A percentile compares a stretch with the other conserved stretches of the same genome.
These are phyloP conservation scores for Diutina mesorugosa DNA, from an alignment of 1,139 yeast genomes.

Conservation along the genomic window DNA sequence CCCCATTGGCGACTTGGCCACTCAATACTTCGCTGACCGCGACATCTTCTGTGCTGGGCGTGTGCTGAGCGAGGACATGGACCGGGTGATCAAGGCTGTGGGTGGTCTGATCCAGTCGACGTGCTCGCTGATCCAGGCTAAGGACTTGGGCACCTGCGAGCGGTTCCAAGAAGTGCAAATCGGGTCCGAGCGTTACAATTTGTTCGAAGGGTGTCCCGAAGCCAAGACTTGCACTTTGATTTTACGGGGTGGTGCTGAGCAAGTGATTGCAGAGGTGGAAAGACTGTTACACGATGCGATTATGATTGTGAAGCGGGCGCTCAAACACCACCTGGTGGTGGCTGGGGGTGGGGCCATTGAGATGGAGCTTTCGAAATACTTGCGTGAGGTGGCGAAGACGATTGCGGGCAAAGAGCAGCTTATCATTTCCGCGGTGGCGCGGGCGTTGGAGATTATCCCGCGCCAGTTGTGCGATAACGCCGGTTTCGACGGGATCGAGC, in stretches of 20 bases:
- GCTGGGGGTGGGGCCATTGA: conserved; percentile 99
- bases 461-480: conserved; percentile 97
- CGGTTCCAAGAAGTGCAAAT: conserved; percentile 85
- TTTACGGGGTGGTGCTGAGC: conserved; percentile 96
- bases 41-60: conserved; percentile 96
- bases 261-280: conserved; percentile 96
- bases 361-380: conserved; percentile 85
- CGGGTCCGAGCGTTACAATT: conserved; percentile 88
- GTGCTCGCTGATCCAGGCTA: conserved; percentile 54
- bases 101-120: conserved; percentile 91
- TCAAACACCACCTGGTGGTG: conserved; percentile 74
- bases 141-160: conserved; percentile 79
- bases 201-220: conserved; percentile 85
- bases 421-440: conserved; percentile 83
- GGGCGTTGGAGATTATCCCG: conserved; percentile 90
- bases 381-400: conserved; percentile 76
- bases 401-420: conserved; percentile 95
- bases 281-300: conserved; percentile 96
- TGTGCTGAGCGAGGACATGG: conserved; percentile 80
- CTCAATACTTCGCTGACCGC: conserved; percentile 95
- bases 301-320: conserved; percentile 94
- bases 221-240: conserved; percentile 89
- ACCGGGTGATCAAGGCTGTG: conserved; percentile 84
- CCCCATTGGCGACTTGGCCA: conserved; percentile 97
- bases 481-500: conserved; percentile 91